Conservation (phyloP, 306 rosid genomes). For the barrel medic (Medicago truncatula) region MtrunA17r5.0-ANR NC_053046.1:15594001-15594500, state of each 20-base stretch:
- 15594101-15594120: conserved; percentile 26
- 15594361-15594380: conserved; percentile 41
- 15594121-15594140: neutral
- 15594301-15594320: neutral
- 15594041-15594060: conserved; percentile 17
- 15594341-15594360: neutral
- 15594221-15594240: conserved; percentile 54
- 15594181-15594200: conserved; percentile 44
- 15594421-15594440: too few relatives aligned
- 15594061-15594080: conserved; percentile 9
- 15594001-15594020: conserved; percentile 9
- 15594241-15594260: conserved; percentile 50
- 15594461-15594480: too few relatives aligned
- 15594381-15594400: neutral
- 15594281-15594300: conserved; percentile 24
- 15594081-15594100: conserved; percentile 14
- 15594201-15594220: conserved; percentile 19
- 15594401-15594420: neutral
- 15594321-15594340: too few relatives aligned
- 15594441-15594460: too few relatives aligned
- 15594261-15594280: conserved; percentile 40
- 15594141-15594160: conserved; percentile 27
- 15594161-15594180: conserved; percentile 34
- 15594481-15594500: too few relatives aligned
- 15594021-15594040: conserved; percentile 33